Conservation (phyloP, 2,329 filamentous ascomycete species). For the Ploettnerulaceae sp. region DNA sequence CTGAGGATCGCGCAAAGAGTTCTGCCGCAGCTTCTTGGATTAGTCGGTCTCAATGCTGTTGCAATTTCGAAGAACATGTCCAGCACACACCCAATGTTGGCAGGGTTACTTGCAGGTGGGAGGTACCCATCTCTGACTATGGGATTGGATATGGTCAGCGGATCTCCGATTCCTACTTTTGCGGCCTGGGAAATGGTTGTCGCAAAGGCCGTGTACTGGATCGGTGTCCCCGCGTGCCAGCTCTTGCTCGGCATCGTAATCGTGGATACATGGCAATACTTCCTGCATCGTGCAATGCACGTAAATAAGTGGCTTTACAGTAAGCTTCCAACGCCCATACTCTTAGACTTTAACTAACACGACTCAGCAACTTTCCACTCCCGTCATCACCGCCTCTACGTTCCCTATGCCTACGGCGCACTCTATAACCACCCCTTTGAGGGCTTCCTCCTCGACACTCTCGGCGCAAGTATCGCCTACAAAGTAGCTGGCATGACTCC, state of each 20-base stretch:
- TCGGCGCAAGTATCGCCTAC: conserved; percentile 80
- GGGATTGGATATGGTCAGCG: conserved; percentile 48
- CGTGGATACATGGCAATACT: conserved; percentile 98
- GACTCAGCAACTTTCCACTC: conserved; percentile 77
- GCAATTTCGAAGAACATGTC: conserved; percentile 72
- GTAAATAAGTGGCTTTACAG: conserved; percentile 96
- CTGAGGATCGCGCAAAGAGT: conserved; percentile 72
- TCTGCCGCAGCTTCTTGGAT: conserved; percentile 65
- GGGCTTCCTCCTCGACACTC: conserved; percentile 87
- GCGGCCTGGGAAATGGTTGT: conserved; percentile 73
- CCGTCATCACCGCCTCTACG: conserved; percentile 92
- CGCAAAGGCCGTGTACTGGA: conserved; percentile 76
- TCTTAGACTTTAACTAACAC: conserved; percentile 20
- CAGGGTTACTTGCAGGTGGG: conserved; percentile 73
- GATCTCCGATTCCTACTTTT: conserved; percentile 62
- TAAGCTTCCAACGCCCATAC: conserved; percentile 43
- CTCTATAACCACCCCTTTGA: conserved; percentile 96
- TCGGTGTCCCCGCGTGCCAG: conserved; percentile 70
- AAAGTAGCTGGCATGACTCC: conserved; percentile 76
- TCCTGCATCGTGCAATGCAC: conserved; percentile 94
- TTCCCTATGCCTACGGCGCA: conserved; percentile 94
- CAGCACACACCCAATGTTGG: conserved; percentile 65
- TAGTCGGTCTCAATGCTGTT: conserved; percentile 71
- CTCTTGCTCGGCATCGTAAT: conserved; percentile 69
- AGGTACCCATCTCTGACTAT: conserved; percentile 69